A percentile compares a stretch with the other conserved stretches of the same genome.
Conservation (phyloP, 495 filamentous ascomycete species). For the Penicillium tannophilum region DNA sequence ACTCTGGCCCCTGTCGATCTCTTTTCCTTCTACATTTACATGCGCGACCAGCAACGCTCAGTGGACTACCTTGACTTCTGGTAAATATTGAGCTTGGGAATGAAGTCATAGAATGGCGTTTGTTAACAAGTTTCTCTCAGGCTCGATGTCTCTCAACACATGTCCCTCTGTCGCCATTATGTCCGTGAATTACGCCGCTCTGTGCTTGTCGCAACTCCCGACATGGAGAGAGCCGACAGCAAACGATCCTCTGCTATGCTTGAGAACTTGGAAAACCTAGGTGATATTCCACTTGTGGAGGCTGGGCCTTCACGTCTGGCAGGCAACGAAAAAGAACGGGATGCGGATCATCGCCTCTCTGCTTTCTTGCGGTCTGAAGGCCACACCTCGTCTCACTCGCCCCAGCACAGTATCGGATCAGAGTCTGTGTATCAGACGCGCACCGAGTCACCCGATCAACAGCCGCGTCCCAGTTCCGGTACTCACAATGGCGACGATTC, state of each 20-base stretch:
- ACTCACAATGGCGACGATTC: conserved; percentile 51
- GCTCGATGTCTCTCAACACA: conserved; percentile 99
- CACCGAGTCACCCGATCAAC: conserved; percentile 51
- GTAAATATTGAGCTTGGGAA: conserved; percentile 48
- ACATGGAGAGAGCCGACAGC: conserved; percentile 77
- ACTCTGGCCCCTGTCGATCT: conserved; percentile 93
- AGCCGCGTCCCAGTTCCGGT: conserved; percentile 66
- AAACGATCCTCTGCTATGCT: conserved; percentile 81
- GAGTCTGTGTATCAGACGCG: conserved; percentile 38
- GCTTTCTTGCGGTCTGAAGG: conserved; percentile 82
- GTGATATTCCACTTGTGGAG: conserved; percentile 54
- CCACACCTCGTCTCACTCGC: conserved; percentile 59
- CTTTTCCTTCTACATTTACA: conserved; percentile 99
- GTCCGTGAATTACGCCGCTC: conserved; percentile 93
- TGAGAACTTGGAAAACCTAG: conserved; percentile 69
- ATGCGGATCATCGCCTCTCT: conserved; percentile 84
- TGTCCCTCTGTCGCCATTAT: conserved; percentile 96
- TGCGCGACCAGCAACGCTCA: conserved; percentile 96
- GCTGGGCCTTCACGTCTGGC: conserved; percentile 45
- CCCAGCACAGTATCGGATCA: conserved; percentile 66
- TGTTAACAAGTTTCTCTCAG: conserved; percentile 43
- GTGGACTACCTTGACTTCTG: conserved; percentile 99
- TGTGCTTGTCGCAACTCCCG: conserved; percentile 89
- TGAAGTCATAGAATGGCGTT: neutral
- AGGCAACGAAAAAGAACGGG: conserved; percentile 53